Evolutionary conservation across 176 grass and related monocot genomes (phyloP).

Genomic region (Eremochloa ophiuroides): DNA sequence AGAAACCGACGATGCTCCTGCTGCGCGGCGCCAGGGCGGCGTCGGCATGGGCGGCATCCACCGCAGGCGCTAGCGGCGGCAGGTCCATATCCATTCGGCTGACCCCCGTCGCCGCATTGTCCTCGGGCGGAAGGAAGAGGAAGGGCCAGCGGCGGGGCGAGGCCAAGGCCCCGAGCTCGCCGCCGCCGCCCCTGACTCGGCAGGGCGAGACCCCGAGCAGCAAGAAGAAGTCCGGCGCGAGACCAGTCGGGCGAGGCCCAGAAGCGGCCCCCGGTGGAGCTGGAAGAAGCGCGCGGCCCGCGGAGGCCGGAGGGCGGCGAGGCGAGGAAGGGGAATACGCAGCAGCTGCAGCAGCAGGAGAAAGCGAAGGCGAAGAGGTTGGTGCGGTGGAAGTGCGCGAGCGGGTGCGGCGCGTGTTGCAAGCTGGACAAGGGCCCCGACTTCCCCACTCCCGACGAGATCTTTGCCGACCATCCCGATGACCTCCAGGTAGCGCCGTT

Average conservation of each 20-base stretch:
- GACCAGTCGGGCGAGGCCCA: background rate
- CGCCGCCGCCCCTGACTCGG: background rate
- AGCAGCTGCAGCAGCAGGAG: constrained; percentile 2
- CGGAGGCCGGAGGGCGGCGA: constrained; percentile 4
- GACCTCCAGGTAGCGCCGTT: constrained; percentile 43
- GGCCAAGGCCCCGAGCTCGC: background rate
- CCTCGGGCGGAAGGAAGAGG: constrained; percentile 33
- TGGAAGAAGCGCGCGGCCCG: background rate
- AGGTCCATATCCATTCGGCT: background rate
- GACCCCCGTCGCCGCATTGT: background rate
- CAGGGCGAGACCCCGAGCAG: constrained; percentile 1
- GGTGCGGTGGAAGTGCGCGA: constrained; percentile 58
- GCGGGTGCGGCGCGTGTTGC: constrained; percentile 81
- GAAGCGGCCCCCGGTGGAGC: background rate
- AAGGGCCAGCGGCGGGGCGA: constrained; percentile 37
- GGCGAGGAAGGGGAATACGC: background rate
- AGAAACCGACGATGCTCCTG: background rate
- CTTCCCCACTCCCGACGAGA: constrained; percentile 58
- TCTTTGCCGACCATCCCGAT: constrained; percentile 52
- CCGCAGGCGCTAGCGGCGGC: background rate
- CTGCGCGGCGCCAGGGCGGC: constrained; percentile 29
- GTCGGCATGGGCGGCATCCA: background rate
- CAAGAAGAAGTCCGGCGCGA: constrained; percentile 22
- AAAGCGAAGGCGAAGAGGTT: constrained; percentile 33
- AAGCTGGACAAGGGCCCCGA: constrained; percentile 77